These are phyloP conservation scores for Diplodia intermedia DNA, from an alignment of 2,329 filamentous ascomycete genomes.

Conservation along the genomic window DNA sequence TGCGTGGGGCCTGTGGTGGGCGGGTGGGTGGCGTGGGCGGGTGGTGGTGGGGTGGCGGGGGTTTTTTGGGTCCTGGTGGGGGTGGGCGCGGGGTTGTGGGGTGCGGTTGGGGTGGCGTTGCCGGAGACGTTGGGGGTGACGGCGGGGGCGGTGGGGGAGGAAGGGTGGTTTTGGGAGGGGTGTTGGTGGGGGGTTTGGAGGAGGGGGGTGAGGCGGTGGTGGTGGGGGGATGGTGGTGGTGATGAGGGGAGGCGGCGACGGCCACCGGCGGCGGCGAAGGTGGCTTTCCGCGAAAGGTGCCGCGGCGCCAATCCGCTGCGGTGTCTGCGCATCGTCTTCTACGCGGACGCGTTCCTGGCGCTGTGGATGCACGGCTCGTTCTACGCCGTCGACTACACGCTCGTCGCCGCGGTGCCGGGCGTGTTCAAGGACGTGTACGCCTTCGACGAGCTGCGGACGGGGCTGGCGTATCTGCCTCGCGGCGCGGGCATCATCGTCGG, in stretches of 20 bases:
- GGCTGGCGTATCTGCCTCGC: constrained; percentile 10
- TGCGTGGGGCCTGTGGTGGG: neutral
- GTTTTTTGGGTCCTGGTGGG: neutral
- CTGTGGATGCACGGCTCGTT: constrained; percentile 22
- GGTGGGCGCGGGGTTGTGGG: neutral
- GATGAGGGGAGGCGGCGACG: too few species aligned
- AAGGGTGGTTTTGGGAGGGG: neutral
- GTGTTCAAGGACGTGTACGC: neutral
- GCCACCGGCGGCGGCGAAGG: too few species aligned
- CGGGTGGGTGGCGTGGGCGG: neutral
- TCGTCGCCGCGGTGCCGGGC: neutral
- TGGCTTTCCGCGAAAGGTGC: neutral
- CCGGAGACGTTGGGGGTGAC: neutral
- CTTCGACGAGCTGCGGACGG: constrained; percentile 10
- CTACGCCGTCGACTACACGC: neutral
- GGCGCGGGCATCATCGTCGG: constrained; percentile 35
- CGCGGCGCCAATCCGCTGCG: neutral
- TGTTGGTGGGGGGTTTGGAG: neutral
- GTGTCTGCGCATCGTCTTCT: neutral
- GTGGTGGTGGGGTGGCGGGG: neutral
- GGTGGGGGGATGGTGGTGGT: fast-evolving
- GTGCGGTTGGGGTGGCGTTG: neutral
- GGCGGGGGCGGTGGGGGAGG: neutral
- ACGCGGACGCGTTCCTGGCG: constrained; percentile 17
- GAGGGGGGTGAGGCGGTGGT: neutral